Conservation (phyloP, 108 stramenopile species). For the Nannochloropsis gaditana region DNA sequence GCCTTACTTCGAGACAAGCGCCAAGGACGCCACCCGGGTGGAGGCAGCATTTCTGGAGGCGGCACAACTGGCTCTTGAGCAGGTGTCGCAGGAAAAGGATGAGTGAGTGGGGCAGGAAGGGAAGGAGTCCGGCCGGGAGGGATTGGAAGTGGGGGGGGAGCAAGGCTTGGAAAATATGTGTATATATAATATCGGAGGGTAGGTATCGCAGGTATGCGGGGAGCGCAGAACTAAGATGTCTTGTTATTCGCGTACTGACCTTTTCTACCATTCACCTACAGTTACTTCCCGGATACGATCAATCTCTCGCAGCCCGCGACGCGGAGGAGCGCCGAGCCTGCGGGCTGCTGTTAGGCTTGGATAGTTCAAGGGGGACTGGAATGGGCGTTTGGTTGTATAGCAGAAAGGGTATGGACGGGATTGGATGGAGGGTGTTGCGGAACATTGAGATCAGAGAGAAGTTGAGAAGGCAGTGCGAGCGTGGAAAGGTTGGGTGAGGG, state of each 20-base stretch:
- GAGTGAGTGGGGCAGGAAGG: conserved; percentile 1
- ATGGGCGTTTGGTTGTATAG: background rate
- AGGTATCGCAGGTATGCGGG: background rate
- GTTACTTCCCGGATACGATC: conserved; percentile 41
- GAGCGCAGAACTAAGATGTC: background rate
- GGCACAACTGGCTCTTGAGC: conserved; percentile 54
- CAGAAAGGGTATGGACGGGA: background rate
- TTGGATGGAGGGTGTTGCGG: too few species aligned
- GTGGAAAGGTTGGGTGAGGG: too few species aligned
- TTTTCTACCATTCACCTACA: background rate
- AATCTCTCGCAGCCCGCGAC: conserved; percentile 32
- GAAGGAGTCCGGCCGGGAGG: background rate
- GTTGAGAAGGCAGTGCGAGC: too few species aligned
- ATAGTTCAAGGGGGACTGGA: background rate
- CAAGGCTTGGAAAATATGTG: background rate
- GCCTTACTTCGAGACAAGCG: conserved; percentile 88
- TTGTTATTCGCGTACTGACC: background rate
- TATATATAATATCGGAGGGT: background rate
- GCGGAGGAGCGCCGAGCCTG: background rate
- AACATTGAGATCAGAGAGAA: too few species aligned
- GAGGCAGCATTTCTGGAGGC: conserved; percentile 77
- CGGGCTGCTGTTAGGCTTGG: background rate
- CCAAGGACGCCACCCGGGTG: conserved; percentile 86
- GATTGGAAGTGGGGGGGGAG: background rate
- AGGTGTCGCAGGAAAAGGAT: conserved; percentile 51